Conservation (phyloP, 2,329 filamentous ascomycete genomes). For the Graphilbum sp. region DNA sequence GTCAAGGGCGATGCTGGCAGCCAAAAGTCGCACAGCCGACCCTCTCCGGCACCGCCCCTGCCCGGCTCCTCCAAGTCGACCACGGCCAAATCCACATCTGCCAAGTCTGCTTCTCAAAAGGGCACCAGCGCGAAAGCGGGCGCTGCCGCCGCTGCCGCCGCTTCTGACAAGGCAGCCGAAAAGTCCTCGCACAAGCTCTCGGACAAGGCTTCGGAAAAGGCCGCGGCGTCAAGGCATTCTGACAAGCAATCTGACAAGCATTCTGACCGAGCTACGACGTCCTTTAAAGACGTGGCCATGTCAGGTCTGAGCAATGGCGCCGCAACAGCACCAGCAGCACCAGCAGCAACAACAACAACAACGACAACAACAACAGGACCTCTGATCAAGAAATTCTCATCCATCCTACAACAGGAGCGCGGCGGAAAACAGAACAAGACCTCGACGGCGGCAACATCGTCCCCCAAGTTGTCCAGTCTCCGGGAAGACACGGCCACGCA, state of each 20-base stretch:
- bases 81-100: constrained; percentile 6
- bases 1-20: constrained; percentile 3
- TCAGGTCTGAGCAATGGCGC: constrained; percentile 6
- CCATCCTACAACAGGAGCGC: constrained; percentile 27
- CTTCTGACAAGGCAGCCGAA: constrained; percentile 5
- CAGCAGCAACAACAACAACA: not conserved
- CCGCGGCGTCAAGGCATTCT: too few species aligned
- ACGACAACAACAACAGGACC: constrained; percentile 6
- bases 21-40: constrained; percentile 9
- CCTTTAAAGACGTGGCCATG: constrained; percentile 12
- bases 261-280: constrained; percentile 10
- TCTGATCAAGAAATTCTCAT: constrained; percentile 26
- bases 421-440: constrained; percentile 20
- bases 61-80: constrained; percentile 17
- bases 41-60: constrained; percentile 2
- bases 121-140: not conserved
- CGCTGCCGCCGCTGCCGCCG: not conserved
- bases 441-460: constrained; percentile 19
- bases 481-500: constrained; percentile 24
- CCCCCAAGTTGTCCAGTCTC: constrained; percentile 31
- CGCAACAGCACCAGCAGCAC: not conserved
- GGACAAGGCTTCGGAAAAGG: constrained; percentile 4
- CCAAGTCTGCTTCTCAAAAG: constrained; percentile 11
- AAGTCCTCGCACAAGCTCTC: constrained; percentile 1
- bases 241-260: constrained; percentile 4